Base-by-base conservation (phyloP, 2,329 filamentous ascomycete species). In the Sporothrix dimorphospora region DNA sequence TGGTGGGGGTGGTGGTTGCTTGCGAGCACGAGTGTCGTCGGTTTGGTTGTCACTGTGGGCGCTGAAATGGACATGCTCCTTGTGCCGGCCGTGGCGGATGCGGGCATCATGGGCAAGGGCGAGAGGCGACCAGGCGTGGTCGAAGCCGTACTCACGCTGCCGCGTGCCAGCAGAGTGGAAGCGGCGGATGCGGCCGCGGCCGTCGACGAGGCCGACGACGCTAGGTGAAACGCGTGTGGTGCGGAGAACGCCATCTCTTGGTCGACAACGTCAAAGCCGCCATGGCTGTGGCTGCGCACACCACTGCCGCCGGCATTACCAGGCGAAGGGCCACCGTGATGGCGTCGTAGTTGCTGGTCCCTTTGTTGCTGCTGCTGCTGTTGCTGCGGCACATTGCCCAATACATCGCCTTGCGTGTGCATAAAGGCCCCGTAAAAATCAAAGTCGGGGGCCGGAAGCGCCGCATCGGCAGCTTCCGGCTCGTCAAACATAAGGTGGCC, bases 401-500 rank as follows among this genome's bases (percentile, higher is more conserved):
- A 53, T 12, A 51, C 68, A 24, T 71, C 53, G 57, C 30, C 30
- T 7, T 47, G 53, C 9, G 69, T 21, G 45, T 42, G 69, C 69
- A 71, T 24, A 42, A 71, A 71, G 16, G 66, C 66, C 8, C 57
- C 47, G 57, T 66, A 71, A 24, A 71, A 71, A 21, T 71, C 70
- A 38, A 71, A 67, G 3, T 71, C 70, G 59, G 70, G 14, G 14
- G 49, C 34, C 49, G 59, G 30, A 57, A 72, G 69, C 1, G n/a
- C 68, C 47, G 68, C 5, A 42, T 72, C 70, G 49, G 38, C 42
- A 12, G 24, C 51, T 9, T 68, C 68, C n/a, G 72, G 24, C 47
- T 70, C 42, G 47, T 70, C 68, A 51, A 71, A 74, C 24, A 73
- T 40, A 9, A 73, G 67, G n/a, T 65, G 42, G 6, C 49, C 73